Conservation (phyloP, 2,329 filamentous ascomycete species). For the Aspergillus sp. region DNA sequence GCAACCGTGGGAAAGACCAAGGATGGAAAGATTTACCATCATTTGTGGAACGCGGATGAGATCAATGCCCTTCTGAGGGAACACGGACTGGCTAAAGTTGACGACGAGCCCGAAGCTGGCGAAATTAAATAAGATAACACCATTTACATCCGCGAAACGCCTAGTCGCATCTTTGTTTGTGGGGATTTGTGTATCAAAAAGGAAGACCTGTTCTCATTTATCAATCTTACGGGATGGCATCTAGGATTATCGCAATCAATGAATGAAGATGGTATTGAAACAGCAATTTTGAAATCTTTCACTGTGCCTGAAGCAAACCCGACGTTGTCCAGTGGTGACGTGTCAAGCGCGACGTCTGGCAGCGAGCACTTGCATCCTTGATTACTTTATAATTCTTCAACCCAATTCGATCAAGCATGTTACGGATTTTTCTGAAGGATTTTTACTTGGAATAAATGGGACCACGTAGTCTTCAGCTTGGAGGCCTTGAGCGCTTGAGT, state of each 20-base stretch:
- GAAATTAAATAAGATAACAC: slow-evolving; percentile 35
- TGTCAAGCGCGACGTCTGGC: slow-evolving; percentile 23
- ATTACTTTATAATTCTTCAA: slow-evolving; percentile 12
- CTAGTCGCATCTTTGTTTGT: slow-evolving; percentile 19
- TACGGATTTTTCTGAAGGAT: neutral
- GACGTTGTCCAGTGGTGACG: slow-evolving; percentile 25
- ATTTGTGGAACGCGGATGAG: slow-evolving; percentile 94
- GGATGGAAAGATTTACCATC: slow-evolving; percentile 95
- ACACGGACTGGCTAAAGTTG: slow-evolving; percentile 84
- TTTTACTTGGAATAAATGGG: slow-evolving; percentile 11
- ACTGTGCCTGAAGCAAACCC: slow-evolving; percentile 19
- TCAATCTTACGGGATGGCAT: neutral
- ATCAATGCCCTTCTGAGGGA: slow-evolving; percentile 92
- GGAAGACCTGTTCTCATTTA: too few relatives aligned
- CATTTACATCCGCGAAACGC: slow-evolving; percentile 21
- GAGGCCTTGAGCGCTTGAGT: slow-evolving; percentile 7
- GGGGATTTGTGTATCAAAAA: slow-evolving; percentile 1
- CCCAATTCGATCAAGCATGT: slow-evolving; percentile 14
- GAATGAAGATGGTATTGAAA: slow-evolving; percentile 3
- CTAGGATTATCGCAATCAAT: neutral
- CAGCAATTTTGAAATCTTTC: slow-evolving; percentile 4
- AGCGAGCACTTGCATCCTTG: slow-evolving; percentile 17
- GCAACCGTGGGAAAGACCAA: slow-evolving; percentile 95
- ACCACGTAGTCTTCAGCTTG: slow-evolving; percentile 24
- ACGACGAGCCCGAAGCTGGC: slow-evolving; percentile 61